Percentiles rank a stretch among this genome's conserved stretches.
Conservation (phyloP, 2,329 filamentous ascomycete species). For the Botrytis paeoniae region DNA sequence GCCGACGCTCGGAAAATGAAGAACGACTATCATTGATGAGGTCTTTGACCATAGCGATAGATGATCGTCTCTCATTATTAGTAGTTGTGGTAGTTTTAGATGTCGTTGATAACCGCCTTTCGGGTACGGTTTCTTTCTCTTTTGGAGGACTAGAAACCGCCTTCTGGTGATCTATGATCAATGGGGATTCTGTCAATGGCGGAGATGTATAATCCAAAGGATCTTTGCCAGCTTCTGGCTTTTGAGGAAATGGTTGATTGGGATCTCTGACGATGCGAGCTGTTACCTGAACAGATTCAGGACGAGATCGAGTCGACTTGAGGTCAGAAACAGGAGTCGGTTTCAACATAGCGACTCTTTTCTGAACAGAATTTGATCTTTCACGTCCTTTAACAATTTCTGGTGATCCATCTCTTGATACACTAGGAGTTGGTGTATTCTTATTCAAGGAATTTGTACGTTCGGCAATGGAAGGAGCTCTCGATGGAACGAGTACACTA, state of each 20-base stretch:
- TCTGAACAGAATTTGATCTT: slow-evolving; percentile 35
- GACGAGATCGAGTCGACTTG: slow-evolving; percentile 45
- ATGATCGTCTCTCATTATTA: slow-evolving; percentile 50
- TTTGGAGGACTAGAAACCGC: slow-evolving; percentile 31
- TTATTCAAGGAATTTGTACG: slow-evolving; percentile 39
- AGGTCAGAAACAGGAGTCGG: slow-evolving; percentile 24
- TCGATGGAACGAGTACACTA: slow-evolving; percentile 36
- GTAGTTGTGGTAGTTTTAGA: slow-evolving; percentile 27
- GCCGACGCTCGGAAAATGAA: slow-evolving; percentile 48
- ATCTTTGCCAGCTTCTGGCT: slow-evolving; percentile 42
- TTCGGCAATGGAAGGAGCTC: slow-evolving; percentile 40
- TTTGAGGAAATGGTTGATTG: slow-evolving; percentile 43
- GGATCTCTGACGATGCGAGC: slow-evolving; percentile 75
- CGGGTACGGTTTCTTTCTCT: slow-evolving; percentile 45
- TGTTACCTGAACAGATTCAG: slow-evolving; percentile 84
- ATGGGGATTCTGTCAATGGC: slow-evolving; percentile 57
- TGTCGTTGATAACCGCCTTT: slow-evolving; percentile 30
- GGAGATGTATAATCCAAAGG: slow-evolving; percentile 46
- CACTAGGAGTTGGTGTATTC: slow-evolving; percentile 39
- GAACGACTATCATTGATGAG: slow-evolving; percentile 58
- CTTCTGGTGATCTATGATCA: slow-evolving; percentile 56
- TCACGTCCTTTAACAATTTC: slow-evolving; percentile 40
- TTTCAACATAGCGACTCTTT: slow-evolving; percentile 31
- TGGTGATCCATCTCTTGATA: slow-evolving; percentile 48
- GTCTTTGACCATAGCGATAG: slow-evolving; percentile 52